These are phyloP conservation scores for Collybia nuda DNA, from an alignment of 768 basidiomycete species.

Conservation along the genomic window DNA sequence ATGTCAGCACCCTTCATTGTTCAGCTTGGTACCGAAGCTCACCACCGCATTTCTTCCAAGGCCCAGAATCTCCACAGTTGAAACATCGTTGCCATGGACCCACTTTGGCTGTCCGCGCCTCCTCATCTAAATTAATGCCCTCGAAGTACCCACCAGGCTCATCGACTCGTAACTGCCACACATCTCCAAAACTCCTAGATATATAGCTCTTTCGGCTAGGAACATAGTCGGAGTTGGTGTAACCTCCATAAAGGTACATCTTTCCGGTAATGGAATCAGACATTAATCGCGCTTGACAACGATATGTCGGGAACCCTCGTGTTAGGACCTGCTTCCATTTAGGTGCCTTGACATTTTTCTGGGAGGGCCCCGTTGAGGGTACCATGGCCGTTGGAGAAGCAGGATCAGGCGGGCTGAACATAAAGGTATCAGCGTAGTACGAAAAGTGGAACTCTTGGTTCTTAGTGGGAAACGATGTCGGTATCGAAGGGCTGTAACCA, in stretches of 20 bases:
- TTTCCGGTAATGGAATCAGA: slow-evolving; percentile 34
- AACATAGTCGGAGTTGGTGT: slow-evolving; percentile 37
- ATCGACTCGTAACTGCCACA: slow-evolving; percentile 39
- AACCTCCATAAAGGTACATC: slow-evolving; percentile 37
- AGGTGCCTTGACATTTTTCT: slow-evolving; percentile 3
- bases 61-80: slow-evolving; percentile 31
- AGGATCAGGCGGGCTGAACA: slow-evolving; percentile 23
- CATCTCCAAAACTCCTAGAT: slow-evolving; percentile 30
- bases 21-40: slow-evolving; percentile 1
- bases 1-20: too few species aligned
- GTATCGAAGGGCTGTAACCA: slow-evolving; percentile 33
- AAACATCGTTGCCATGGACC: slow-evolving; percentile 43
- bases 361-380: slow-evolving; percentile 7
- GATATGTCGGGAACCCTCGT: slow-evolving; percentile 41
- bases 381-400: slow-evolving; percentile 5
- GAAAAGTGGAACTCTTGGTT: slow-evolving; percentile 25
- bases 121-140: slow-evolving; percentile 32
- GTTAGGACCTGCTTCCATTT: slow-evolving; percentile 39
- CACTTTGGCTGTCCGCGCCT: slow-evolving; percentile 29
- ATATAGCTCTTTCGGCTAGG: slow-evolving; percentile 23
- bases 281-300: slow-evolving; percentile 30
- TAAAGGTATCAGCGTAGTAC: slow-evolving; percentile 43
- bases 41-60: slow-evolving; percentile 41
- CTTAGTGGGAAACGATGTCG: slow-evolving; percentile 17
- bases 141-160: slow-evolving; percentile 34